Base-by-base conservation (phyloP, 108 stramenopile genomes). In the Aurantiochytrium sp. region DNA sequence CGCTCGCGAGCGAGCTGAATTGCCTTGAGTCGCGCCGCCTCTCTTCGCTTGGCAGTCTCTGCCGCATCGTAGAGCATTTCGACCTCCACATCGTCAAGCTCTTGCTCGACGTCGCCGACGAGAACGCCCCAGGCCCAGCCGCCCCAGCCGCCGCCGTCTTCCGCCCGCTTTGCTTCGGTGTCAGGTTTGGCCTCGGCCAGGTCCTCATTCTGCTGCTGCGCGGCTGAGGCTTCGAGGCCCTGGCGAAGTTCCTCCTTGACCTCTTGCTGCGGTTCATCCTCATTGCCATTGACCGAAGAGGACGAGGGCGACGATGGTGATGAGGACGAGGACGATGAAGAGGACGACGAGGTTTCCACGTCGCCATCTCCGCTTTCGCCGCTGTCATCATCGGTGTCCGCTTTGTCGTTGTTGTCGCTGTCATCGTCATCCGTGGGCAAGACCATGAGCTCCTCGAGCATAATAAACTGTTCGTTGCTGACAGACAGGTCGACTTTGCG, bases 51-150 rank as follows among this genome's bases (percentile, higher is more conserved):
- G 6, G 73, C 73, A 12, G 73, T 48, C 39, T 41, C 73, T 81
- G 73, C 73, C 6, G 73, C 73, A 81, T 81, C 45, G 24, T 41
- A 81, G 45, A 81, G 39, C 73, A 81, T 81, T 30, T 81, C 73
- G n/a, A 48, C 39, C 24, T 81, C 73, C 6, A 81, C 42, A 48
- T 41, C 39, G 45, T 81, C 73, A n/a, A 81, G n/a, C 24, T 65
- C 59, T 81, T 81, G 24, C 21, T 81, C 73, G 3, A 41, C 73
- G 32, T 81, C 73, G 6, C 73, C 73, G 12, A 81, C 73, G 8
- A 81, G 2, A 17, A 81, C 39, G 6, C 73, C 73, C 73, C 73
- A 81, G 6, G 73, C 73, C 73, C 73, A 81, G 32, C 42, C 12
- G 6, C 42, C 73, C 73, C 73, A 81, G 73, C 42, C 39, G 50